Conservation (phyloP, 768 basidiomycete genomes). For the Phaffia australis region DNA sequence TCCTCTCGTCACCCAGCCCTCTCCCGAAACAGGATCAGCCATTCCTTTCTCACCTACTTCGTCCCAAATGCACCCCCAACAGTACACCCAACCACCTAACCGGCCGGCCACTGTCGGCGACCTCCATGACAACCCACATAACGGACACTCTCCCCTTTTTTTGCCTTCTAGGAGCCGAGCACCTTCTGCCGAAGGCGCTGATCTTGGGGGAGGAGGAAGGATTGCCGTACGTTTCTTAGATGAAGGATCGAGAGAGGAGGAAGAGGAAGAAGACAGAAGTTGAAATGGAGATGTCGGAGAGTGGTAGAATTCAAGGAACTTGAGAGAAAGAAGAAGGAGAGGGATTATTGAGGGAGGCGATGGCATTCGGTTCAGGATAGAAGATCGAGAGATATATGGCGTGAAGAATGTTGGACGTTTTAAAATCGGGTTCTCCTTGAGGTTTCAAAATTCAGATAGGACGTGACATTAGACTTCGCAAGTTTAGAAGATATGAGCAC, state of each 20-base stretch:
- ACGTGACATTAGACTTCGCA: not conserved
- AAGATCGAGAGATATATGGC: constrained; percentile 55
- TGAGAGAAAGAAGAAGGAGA: constrained; percentile 84
- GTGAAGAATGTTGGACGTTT: constrained; percentile 40
- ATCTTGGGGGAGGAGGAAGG: constrained; percentile 8
- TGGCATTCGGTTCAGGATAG: not conserved
- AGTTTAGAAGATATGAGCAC: too few relatives aligned
- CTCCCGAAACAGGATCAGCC: not conserved
- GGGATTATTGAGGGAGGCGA: constrained; percentile 52
- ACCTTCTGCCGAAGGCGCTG: constrained; percentile 40
- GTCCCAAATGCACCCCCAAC: constrained; percentile 79
- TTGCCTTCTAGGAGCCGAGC: constrained; percentile 49
- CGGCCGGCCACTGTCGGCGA: constrained; percentile 76
- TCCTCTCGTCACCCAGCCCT: too few relatives aligned
- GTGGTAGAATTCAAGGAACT: constrained; percentile 99
- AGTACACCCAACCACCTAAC: constrained; percentile 79
- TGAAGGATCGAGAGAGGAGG: constrained; percentile 28
- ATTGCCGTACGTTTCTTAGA: constrained; percentile 14
- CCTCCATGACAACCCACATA: constrained; percentile 60
- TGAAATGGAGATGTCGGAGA: constrained; percentile 70
- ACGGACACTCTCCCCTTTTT: constrained; percentile 70
- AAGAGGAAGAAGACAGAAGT: constrained; percentile 61
- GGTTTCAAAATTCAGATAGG: not conserved
- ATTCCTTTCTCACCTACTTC: constrained; percentile 47
- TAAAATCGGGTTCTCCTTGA: constrained; percentile 5